Percentiles rank a stretch among this genome's conserved stretches.
Conservation (phyloP, 2,329 filamentous ascomycete species). For the Calonectria montana region DNA sequence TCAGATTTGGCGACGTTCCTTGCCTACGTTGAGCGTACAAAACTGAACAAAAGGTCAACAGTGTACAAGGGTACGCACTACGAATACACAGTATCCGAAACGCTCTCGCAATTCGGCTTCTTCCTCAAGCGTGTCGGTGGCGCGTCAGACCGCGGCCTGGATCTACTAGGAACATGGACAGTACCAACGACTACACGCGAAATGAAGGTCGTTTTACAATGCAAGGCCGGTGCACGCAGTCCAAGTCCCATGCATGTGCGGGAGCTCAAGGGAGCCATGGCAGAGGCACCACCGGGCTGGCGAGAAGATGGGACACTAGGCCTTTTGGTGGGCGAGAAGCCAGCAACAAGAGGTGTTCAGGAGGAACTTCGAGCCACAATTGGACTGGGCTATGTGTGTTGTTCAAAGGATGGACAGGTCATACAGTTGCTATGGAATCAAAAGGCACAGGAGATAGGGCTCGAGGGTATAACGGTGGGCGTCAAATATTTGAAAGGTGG, state of each 20-base stretch:
- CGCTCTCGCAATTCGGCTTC: slow-evolving; percentile 72
- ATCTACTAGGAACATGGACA: slow-evolving; percentile 78
- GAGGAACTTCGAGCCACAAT: slow-evolving; percentile 74
- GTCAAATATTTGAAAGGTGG: slow-evolving; percentile 53
- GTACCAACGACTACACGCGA: slow-evolving; percentile 55
- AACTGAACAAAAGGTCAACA: slow-evolving; percentile 66
- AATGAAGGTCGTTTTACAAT: slow-evolving; percentile 70
- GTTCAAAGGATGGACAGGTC: slow-evolving; percentile 67
- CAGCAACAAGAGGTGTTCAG: slow-evolving; percentile 82
- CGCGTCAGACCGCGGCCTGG: slow-evolving; percentile 76
- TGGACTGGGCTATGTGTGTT: slow-evolving; percentile 79
- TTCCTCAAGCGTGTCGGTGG: slow-evolving; percentile 73
- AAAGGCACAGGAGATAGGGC: slow-evolving; percentile 69
- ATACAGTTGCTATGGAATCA: slow-evolving; percentile 80
- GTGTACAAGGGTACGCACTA: slow-evolving; percentile 80
- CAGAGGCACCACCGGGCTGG: slow-evolving; percentile 80
- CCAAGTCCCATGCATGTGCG: slow-evolving; percentile 71
- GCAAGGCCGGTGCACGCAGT: slow-evolving; percentile 70
- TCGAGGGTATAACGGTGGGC: slow-evolving; percentile 69
- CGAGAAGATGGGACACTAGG: slow-evolving; percentile 73
- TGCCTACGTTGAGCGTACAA: slow-evolving; percentile 67
- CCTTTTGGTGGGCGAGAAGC: slow-evolving; percentile 74
- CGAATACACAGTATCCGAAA: slow-evolving; percentile 74
- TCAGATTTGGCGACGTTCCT: slow-evolving; percentile 74
- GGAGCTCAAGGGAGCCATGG: slow-evolving; percentile 85